Conservation (phyloP, 495 filamentous ascomycete species). For the Trichodelitschia bisporula region DNA sequence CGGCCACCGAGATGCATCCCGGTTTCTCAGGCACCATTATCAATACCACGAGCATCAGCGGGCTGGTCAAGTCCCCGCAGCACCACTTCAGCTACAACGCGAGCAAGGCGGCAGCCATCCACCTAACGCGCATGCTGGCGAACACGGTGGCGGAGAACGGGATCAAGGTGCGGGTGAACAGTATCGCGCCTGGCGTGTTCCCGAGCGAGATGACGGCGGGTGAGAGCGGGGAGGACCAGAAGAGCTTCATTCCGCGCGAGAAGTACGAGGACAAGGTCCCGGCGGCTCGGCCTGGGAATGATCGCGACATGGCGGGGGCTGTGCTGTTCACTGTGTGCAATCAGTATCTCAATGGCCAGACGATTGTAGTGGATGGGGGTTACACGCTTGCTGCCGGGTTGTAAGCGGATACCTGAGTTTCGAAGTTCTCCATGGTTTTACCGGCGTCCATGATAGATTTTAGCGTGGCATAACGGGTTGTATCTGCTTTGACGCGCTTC, state of each 20-base stretch:
- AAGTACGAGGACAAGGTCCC: constrained; percentile 1
- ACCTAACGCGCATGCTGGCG: constrained; percentile 12
- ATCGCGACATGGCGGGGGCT: constrained; percentile 2
- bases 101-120: constrained; percentile 9
- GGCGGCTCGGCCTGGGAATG: constrained; percentile 2
- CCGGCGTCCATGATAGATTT: too few species aligned
- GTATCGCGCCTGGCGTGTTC: constrained; percentile 3
- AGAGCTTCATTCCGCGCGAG: constrained; percentile 3
- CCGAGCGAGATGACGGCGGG: constrained; percentile 4
- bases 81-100: constrained; percentile 13
- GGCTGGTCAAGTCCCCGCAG: constrained; percentile 10
- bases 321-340: constrained; percentile 2
- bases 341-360: constrained; percentile 3
- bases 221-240: constrained; percentile 1
- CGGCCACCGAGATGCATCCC: constrained; percentile 5
- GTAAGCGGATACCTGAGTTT: too few species aligned
- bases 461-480: too few species aligned
- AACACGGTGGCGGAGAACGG: constrained; percentile 8
- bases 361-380: constrained; percentile 1
- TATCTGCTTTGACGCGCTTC: too few species aligned
- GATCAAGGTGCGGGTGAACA: constrained; percentile 13
- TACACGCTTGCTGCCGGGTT: neutral
- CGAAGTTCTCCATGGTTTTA: too few species aligned
- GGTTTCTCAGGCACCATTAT: constrained; percentile 10
- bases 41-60: constrained; percentile 12